phyloP scores from a whole-genome alignment of 192 early-diverging fungal genomes.

The Coemansia sp. region DNA sequence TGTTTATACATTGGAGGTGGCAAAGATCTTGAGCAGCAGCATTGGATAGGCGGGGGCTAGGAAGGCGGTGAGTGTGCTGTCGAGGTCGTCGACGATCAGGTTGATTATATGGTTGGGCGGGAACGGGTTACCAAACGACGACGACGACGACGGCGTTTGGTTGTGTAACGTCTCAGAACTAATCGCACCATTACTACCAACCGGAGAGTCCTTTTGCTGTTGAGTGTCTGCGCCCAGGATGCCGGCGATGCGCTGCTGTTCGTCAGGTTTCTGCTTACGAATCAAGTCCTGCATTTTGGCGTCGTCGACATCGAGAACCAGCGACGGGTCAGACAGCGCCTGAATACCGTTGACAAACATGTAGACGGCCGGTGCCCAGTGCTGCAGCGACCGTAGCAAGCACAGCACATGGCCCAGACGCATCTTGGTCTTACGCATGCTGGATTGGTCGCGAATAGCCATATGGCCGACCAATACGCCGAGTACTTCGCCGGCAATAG shows the following conservation, averaged over 20 bases:
- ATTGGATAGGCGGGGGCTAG: constrained; percentile 52
- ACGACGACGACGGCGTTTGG: too few species aligned
- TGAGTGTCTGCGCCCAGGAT: constrained; percentile 8
- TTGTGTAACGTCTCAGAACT: not conserved
- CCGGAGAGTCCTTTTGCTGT: not conserved
- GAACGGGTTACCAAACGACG: constrained; percentile 41
- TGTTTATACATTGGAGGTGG: constrained; percentile 13
- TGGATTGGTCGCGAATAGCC: constrained; percentile 25
- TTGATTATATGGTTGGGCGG: constrained; percentile 49
- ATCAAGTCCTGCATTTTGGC: constrained; percentile 3
- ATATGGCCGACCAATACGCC: constrained; percentile 44
- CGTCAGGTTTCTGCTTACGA: constrained; percentile 7
- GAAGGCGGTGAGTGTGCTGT: constrained; percentile 39
- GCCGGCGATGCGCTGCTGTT: constrained; percentile 7
- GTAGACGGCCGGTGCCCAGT: constrained; percentile 52
- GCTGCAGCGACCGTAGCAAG: constrained; percentile 42
- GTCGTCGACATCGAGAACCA: constrained; percentile 28
- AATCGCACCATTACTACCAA: not conserved
- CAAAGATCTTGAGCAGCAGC: constrained; percentile 52
- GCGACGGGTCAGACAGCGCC: constrained; percentile 37
- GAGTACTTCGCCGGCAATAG: constrained; percentile 49
- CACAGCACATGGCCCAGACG: constrained; percentile 39
- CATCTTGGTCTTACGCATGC: constrained; percentile 45
- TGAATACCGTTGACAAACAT: constrained; percentile 50
- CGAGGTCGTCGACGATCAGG: constrained; percentile 43